Conservation (phyloP, 257 asterid genomes). For the Gynochthodes officinalis region DNA sequence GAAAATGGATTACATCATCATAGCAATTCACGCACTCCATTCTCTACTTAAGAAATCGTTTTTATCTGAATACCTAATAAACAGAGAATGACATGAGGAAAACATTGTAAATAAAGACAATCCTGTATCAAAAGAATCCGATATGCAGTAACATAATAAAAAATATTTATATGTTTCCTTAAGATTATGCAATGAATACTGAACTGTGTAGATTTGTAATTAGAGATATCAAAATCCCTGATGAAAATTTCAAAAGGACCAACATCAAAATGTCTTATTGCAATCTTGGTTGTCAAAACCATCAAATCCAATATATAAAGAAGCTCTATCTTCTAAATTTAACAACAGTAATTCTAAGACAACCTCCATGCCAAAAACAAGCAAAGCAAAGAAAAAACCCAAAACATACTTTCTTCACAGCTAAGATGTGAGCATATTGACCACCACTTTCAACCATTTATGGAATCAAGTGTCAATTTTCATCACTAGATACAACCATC, state of each 20-base stretch:
- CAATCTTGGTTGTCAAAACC: not conserved
- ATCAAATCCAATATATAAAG: not conserved
- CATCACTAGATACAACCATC: not conserved
- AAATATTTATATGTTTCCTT: too few relatives aligned
- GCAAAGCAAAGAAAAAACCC: not conserved
- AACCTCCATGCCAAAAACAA: not conserved
- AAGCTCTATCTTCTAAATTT: not conserved
- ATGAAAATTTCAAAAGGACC: not conserved
- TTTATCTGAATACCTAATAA: conserved; percentile 2
- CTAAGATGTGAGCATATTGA: too few relatives aligned
- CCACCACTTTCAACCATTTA: not conserved
- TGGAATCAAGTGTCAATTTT: not conserved
- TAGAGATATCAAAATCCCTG: not conserved
- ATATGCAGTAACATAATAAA: not conserved
- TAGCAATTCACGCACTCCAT: not conserved
- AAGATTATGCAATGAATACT: not conserved
- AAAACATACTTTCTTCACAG: not conserved
- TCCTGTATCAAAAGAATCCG: too few relatives aligned
- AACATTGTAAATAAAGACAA: not conserved
- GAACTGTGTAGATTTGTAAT: not conserved
- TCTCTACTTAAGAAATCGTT: not conserved
- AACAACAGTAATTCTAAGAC: not conserved
- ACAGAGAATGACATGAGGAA: not conserved
- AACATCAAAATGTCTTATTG: not conserved
- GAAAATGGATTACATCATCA: not conserved